Conservation (phyloP, 179 eudicot species). For the Spergularia azorica region DNA sequence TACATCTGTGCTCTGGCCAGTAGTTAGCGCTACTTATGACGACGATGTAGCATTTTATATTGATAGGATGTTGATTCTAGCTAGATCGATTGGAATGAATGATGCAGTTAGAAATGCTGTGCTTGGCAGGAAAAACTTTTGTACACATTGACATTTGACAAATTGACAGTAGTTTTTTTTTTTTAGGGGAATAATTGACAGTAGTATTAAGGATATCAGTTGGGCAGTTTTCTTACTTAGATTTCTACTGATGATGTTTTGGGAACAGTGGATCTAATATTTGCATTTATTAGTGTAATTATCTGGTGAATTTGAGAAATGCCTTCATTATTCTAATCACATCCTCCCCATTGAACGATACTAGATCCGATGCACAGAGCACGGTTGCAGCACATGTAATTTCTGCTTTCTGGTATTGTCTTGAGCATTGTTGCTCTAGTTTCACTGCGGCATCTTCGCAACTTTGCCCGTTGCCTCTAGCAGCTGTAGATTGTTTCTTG, state of each 20-base stretch:
- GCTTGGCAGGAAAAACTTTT: not conserved
- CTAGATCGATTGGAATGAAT: not conserved
- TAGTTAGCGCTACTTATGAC: not conserved
- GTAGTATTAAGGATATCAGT: slow-evolving; percentile 6
- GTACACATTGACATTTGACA: not conserved
- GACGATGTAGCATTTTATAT: not conserved
- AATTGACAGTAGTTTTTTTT: too few relatives aligned
- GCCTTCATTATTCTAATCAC: slow-evolving; percentile 12
- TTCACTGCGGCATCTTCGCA: not conserved
- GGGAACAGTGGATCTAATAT: slow-evolving; percentile 27
- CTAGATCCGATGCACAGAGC: slow-evolving; percentile 26
- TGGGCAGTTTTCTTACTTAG: slow-evolving; percentile 15
- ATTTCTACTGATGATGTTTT: slow-evolving; percentile 16
- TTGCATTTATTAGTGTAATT: slow-evolving; percentile 16
- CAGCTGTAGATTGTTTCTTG: too few relatives aligned
- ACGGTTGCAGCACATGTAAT: slow-evolving; percentile 26
- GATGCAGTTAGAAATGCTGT: not conserved
- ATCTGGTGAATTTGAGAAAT: slow-evolving; percentile 25
- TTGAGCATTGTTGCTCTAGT: not conserved
- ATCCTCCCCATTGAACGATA: slow-evolving; percentile 2
- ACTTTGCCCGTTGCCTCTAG: too few relatives aligned
- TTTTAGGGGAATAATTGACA: too few relatives aligned
- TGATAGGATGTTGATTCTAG: not conserved
- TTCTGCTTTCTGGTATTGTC: slow-evolving; percentile 14
- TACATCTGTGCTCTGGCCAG: not conserved